phyloP scores from a whole-genome alignment of 441 rosid genomes.

The Pelargonium citronellum region DNA sequence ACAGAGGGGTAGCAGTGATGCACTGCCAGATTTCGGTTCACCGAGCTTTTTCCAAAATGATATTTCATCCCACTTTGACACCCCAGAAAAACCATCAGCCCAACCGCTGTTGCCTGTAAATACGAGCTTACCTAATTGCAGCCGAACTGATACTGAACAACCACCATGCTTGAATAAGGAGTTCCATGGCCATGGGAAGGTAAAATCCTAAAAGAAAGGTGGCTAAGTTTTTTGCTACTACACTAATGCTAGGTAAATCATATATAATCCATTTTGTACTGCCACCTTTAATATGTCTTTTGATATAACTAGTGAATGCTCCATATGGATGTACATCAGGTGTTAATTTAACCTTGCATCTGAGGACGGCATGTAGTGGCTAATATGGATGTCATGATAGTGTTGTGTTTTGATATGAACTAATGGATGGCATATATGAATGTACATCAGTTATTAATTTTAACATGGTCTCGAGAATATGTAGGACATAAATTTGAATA shows the following conservation, averaged over 20 bases:
- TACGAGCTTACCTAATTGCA: conserved; percentile 26
- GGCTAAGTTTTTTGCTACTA: not conserved
- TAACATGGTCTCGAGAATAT: too few relatives aligned
- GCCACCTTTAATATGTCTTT: not conserved
- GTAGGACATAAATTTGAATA: too few relatives aligned
- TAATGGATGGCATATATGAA: not conserved
- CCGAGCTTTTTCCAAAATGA: conserved; percentile 25
- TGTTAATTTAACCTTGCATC: not conserved
- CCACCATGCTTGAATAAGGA: conserved; percentile 21
- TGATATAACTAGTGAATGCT: not conserved
- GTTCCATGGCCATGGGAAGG: conserved; percentile 14
- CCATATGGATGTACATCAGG: not conserved
- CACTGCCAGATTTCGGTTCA: conserved; percentile 26
- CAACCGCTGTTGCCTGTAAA: conserved; percentile 23
- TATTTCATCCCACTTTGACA: conserved; percentile 24
- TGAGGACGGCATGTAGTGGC: not conserved
- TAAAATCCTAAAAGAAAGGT: conserved; percentile 16
- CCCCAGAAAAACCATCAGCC: conserved; percentile 19
- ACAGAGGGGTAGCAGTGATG: conserved; percentile 17
- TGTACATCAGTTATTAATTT: not conserved
- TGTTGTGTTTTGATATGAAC: not conserved
- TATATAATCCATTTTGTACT: not conserved
- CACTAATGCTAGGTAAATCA: not conserved
- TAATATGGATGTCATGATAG: not conserved
- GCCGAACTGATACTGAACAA: conserved; percentile 23